Evolutionary conservation across 768 basidiomycete species (phyloP), one percentile per base, ranked within the genome.

Genomic region (Clathrus columnatus): DNA sequence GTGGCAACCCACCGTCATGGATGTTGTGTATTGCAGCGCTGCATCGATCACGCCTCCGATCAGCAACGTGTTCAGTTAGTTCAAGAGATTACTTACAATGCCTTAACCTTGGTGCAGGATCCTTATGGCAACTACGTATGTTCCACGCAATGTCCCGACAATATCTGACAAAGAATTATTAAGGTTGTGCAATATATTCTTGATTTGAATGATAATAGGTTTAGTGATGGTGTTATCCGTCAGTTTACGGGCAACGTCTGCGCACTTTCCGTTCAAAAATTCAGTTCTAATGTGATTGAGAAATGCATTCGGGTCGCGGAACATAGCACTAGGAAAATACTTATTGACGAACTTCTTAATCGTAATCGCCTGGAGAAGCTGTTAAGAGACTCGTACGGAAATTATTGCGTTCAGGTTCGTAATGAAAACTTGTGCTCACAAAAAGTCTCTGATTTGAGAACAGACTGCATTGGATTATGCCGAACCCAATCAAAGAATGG

Each of bases 171-270:
- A 57, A 26, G 46, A 43, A 45, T 57, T 29, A 49, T 46, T n/a
- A 59, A 91, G 89, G 87, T 93, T 62, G 91, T 94, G 30, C 94
- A 99, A 81, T 99, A 99, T 68, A 96, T 97, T 58, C 80, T 99
- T 57, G 96, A 99, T 68, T 72, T 99, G 64, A 98, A 98, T 71
- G 96, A 99, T 73, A 94, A 91, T 69, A 82, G 96, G 44, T 99
- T 98, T 78, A 95, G 91, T 61, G 95, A 97, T 71, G 95, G 78
- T 48, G 90, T 99, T 62, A 97, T 98, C 63, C 85, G 95, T 60
- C 96, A 98, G 67, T 99, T 98, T 71, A 75, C 90, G 51, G 96
- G 96, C 63, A 98, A 99, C 65, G 91, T 98, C 57, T 98, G 94
- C 68, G 92, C 92, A 5, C 74, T 99, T 51, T 98, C 94, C 5